Percentiles rank a stretch among this genome's conserved stretches.
Conservation (phyloP, 2,329 filamentous ascomycete genomes). For the Verticillium isaacii region DNA sequence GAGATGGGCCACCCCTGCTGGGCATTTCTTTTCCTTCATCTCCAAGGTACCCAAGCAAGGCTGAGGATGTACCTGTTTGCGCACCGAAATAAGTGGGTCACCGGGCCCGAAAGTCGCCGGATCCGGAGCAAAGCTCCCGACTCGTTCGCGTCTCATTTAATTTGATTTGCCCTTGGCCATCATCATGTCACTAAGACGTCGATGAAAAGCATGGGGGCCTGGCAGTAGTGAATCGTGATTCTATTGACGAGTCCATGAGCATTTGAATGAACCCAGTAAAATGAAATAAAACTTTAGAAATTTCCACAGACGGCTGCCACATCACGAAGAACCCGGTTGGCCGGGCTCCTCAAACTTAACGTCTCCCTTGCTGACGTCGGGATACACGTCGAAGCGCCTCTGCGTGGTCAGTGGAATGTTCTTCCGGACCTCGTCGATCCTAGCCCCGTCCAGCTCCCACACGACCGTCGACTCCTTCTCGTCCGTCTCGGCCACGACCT, state of each 20-base stretch:
- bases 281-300: background rate
- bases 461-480: conserved; percentile 74
- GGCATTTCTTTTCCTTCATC: too few species aligned
- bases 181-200: too few species aligned
- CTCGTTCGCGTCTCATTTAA: too few species aligned
- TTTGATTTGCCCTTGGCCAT: too few species aligned
- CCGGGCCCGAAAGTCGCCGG: background rate
- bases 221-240: too few species aligned
- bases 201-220: too few species aligned
- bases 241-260: too few species aligned
- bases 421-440: conserved; percentile 70
- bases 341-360: conserved; percentile 18
- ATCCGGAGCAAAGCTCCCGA: background rate
- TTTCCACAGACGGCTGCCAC: background rate
- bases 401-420: conserved; percentile 82
- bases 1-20: too few species aligned
- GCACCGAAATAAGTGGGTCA: background rate
- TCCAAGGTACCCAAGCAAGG: too few species aligned
- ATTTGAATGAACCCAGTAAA: too few species aligned
- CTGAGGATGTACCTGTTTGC: too few species aligned
- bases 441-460: conserved; percentile 62
- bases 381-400: conserved; percentile 91
- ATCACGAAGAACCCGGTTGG: background rate
- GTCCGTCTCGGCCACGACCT: conserved; percentile 72
- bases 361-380: conserved; percentile 70